phyloP scores from a whole-genome alignment of 768 basidiomycete species.

The Suillus bovinus region DNA sequence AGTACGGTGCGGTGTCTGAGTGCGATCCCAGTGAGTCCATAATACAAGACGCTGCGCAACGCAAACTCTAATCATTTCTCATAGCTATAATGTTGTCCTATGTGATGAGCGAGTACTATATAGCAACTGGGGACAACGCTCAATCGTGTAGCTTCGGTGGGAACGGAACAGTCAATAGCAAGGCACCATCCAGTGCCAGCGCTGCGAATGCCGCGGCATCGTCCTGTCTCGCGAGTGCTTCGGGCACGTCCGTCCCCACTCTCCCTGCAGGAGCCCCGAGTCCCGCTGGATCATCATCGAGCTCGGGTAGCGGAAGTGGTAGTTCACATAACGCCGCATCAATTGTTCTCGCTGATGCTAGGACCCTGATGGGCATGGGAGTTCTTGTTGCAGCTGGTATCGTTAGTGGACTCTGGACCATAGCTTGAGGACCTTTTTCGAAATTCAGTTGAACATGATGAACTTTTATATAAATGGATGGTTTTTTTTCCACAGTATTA shows the following conservation, averaged over 20 bases:
- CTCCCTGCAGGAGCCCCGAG: conserved; percentile 36
- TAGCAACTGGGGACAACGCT: conserved; percentile 54
- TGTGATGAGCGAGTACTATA: conserved; percentile 79
- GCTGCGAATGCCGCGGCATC: conserved; percentile 57
- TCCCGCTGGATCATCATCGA: conserved; percentile 22
- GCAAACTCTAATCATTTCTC: conserved; percentile 11
- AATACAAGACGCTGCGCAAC: neutral
- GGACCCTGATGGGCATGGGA: conserved; percentile 39
- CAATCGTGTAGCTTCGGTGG: conserved; percentile 79
- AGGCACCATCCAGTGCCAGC: conserved; percentile 48
- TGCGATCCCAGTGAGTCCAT: conserved; percentile 74
- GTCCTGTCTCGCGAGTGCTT: conserved; percentile 67
- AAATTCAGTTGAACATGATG: neutral
- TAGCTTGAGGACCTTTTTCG: conserved; percentile 32
- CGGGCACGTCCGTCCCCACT: conserved; percentile 63
- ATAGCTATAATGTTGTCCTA: conserved; percentile 79
- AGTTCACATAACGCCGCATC: conserved; percentile 25
- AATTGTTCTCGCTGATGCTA: conserved; percentile 28
- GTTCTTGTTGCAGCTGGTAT: conserved; percentile 37
- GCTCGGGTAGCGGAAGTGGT: conserved; percentile 23
- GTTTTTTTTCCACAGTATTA: neutral
- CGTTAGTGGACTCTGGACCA: conserved; percentile 44
- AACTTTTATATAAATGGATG: neutral
- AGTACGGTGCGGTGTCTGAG: conserved; percentile 72
- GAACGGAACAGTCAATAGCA: conserved; percentile 75